Base-by-base conservation (phyloP, 75 land plant species). In the Pseudotsuga menziesii region DNA sequence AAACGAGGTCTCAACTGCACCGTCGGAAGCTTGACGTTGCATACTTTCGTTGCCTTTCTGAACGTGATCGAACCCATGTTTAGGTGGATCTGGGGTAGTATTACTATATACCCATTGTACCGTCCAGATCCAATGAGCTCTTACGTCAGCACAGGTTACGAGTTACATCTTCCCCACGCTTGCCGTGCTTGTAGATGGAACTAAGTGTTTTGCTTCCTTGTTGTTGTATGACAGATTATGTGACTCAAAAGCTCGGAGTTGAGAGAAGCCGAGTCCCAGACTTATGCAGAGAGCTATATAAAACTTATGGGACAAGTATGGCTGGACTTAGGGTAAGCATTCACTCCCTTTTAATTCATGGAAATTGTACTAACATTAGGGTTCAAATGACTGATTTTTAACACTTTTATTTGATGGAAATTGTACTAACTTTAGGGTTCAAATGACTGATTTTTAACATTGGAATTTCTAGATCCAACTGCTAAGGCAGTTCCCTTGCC, bases 241-340 rank as follows among this genome's bases (percentile, higher is more conserved):
- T 88, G 89, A 77, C 79, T 75, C 93, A 94, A 78, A 92, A 87
- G 72, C 90, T 92, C 69, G 92, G 95, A 9, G 81, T 92, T 44
- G 88, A 90, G 12, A 57, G 75, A 63, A 72, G 56, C 22, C 82
- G 77, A 76, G 86, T 85, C 54, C 52, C 82, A 35, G 85, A 80
- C 2, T 14, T 89, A 77, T 79, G 87, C 58, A 74, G 77, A 48
- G 71, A 78, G 44, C 76, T 92, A 48, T 94, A 94, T 84, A 88
- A 79, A 74, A 78, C 80, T 22, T 86, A 94, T 82, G 97, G 97
- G 41, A 92, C 97, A 48, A 88, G 94, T 52, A 88, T 94, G 94
- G 97, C 97, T 75, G 97, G 97, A 27, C 89, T 94, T 12, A 87
- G 92, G 88, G 94, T 92, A 84, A 59, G 72, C 2, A 36, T 63